Evolutionary conservation across 2,329 filamentous ascomycete genomes (phyloP).

Genomic region (Aotearoamyces nothofagi): DNA sequence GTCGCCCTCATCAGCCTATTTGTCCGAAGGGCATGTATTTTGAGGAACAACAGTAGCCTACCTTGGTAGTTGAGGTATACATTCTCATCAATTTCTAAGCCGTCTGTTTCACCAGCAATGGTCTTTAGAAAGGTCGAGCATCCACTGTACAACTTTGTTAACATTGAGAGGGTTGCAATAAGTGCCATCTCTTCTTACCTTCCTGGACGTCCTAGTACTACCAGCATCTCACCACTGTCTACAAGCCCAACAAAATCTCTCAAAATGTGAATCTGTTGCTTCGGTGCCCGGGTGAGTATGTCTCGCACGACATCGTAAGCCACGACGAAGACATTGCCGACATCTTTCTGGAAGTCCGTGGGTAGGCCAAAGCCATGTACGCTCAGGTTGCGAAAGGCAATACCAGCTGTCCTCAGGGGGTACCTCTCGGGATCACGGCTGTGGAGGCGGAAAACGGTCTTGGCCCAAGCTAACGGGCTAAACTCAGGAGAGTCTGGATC

Average conservation of each 20-base stretch:
- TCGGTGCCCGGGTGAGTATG: slow-evolving; percentile 35
- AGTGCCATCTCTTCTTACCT: slow-evolving; percentile 23
- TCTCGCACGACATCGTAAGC: too few relatives aligned
- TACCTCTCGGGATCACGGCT: slow-evolving; percentile 34
- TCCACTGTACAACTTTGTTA: slow-evolving; percentile 26
- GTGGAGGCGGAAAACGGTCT: slow-evolving; percentile 32
- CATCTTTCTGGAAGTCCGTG: slow-evolving; percentile 57
- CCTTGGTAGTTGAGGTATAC: slow-evolving; percentile 47
- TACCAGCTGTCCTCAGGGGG: slow-evolving; percentile 42
- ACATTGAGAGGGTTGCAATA: neutral
- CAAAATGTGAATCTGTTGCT: slow-evolving; percentile 40
- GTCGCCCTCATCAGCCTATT: too few relatives aligned
- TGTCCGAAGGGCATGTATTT: too few relatives aligned
- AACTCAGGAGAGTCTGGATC: slow-evolving; percentile 39
- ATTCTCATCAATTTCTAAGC: slow-evolving; percentile 32
- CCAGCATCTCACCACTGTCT: slow-evolving; percentile 48
- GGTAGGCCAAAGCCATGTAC: slow-evolving; percentile 53
- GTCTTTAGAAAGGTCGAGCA: slow-evolving; percentile 50
- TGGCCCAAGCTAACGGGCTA: slow-evolving; percentile 41
- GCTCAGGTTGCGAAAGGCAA: slow-evolving; percentile 47
- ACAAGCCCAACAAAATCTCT: slow-evolving; percentile 49
- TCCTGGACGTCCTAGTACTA: slow-evolving; percentile 52
- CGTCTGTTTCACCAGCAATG: slow-evolving; percentile 35
- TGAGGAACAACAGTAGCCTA: too few relatives aligned
- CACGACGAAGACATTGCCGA: slow-evolving; percentile 46